Conservation (phyloP, 208 protist species). For the Herpetomonas tarakana region DNA sequence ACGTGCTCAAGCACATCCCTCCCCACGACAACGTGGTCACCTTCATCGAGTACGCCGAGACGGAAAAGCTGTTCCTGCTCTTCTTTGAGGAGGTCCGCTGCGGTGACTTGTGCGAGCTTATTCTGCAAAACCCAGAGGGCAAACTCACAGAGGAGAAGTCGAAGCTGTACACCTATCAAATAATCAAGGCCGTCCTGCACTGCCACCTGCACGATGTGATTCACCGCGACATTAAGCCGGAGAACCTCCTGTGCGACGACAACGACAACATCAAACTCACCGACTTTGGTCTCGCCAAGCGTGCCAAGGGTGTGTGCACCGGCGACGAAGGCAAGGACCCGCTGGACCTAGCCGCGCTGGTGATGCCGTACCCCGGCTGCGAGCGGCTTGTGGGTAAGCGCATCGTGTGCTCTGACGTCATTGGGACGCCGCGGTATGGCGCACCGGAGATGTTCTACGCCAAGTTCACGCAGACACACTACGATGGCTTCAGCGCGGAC, state of each 20-base stretch:
- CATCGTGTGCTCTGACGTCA: constrained; percentile 86
- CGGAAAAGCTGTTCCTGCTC: constrained; percentile 78
- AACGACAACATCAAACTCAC: constrained; percentile 90
- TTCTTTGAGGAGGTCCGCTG: constrained; percentile 87
- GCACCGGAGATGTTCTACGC: constrained; percentile 92
- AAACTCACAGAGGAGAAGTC: constrained; percentile 78
- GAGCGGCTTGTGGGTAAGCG: constrained; percentile 80
- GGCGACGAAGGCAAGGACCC: constrained; percentile 49
- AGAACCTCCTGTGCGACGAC: constrained; percentile 87
- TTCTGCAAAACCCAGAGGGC: constrained; percentile 72
- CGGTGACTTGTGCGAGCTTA: constrained; percentile 88
- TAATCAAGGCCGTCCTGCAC: constrained; percentile 88
- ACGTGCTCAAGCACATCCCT: constrained; percentile 85
- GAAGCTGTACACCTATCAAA: constrained; percentile 87
- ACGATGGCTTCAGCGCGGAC: constrained; percentile 94
- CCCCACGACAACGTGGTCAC: constrained; percentile 85
- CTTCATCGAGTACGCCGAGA: constrained; percentile 88
- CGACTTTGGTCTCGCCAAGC: constrained; percentile 90
- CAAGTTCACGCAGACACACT: constrained; percentile 90
- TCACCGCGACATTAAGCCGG: constrained; percentile 91
- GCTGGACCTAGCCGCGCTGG: constrained; percentile 59
- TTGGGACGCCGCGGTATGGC: constrained; percentile 89
- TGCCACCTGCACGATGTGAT: constrained; percentile 91
- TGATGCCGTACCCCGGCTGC: constrained; percentile 76
- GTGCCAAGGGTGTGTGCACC: constrained; percentile 71